Conservation (phyloP, 2,329 filamentous ascomycete species). For the Botrytis tulipae region DNA sequence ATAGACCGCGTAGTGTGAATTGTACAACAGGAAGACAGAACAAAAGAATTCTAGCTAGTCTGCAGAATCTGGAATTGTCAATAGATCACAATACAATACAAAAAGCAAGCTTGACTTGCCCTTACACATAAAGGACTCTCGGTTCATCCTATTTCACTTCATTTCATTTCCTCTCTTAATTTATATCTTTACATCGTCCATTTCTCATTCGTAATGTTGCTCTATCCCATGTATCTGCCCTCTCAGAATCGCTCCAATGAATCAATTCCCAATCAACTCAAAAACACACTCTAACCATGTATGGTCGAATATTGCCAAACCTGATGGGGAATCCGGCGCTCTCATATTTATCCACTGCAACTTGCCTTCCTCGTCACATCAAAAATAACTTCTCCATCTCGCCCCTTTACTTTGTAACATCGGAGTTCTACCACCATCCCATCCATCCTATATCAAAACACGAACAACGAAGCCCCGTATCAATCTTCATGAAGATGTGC, state of each 20-base stretch:
- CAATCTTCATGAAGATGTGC: neutral
- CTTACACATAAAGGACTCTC: neutral
- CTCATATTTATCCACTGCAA: neutral
- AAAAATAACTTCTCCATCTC: too few relatives aligned
- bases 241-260: neutral
- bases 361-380: neutral
- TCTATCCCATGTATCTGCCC: neutral
- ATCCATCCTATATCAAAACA: neutral
- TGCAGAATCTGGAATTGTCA: neutral
- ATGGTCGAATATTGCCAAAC: neutral
- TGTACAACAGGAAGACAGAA: neutral
- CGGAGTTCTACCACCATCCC: neutral
- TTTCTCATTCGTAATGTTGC: neutral
- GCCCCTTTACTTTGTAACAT: neutral
- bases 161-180: neutral
- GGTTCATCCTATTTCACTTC: neutral
- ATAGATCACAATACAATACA: slow-evolving; percentile 3
- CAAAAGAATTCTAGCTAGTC: neutral
- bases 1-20: neutral
- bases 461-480: neutral
- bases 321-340: too few relatives aligned
- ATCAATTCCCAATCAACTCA: neutral
- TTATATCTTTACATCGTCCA: neutral
- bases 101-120: neutral
- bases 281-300: too few relatives aligned